Evolutionary conservation across 2,329 filamentous ascomycete genomes (phyloP).

Genomic region (Neurospora sp.): DNA sequence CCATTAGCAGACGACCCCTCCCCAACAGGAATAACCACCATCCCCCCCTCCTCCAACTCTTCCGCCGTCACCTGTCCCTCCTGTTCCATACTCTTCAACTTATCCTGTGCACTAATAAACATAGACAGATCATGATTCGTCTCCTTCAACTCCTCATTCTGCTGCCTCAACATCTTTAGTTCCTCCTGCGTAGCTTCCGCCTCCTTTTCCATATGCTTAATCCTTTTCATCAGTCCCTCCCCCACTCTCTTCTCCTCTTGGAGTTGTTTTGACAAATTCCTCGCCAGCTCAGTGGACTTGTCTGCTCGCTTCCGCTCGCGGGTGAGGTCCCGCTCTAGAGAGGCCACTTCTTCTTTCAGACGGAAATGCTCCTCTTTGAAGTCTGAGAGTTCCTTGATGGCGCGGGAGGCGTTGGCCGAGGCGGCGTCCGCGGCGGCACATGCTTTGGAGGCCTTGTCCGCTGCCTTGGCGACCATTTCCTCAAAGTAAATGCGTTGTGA

Average conservation of each 20-base stretch:
- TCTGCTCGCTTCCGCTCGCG: conserved; percentile 58
- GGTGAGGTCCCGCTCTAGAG: conserved; percentile 62
- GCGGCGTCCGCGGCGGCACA: conserved; percentile 56
- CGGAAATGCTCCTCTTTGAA: conserved; percentile 45
- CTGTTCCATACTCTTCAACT: conserved; percentile 60
- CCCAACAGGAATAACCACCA: conserved; percentile 45
- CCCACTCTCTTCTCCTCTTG: conserved; percentile 82
- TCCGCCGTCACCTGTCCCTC: conserved; percentile 50
- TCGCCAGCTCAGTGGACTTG: conserved; percentile 66
- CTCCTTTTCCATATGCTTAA: conserved; percentile 61
- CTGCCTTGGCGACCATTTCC: conserved; percentile 78
- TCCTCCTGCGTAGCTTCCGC: conserved; percentile 48
- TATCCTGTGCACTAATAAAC: conserved; percentile 78
- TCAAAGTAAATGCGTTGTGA: conserved; percentile 91
- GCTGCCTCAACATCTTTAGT: conserved; percentile 33
- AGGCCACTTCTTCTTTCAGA: conserved; percentile 46
- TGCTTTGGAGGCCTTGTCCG: conserved; percentile 76
- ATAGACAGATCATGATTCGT: conserved; percentile 81
- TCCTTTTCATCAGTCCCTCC: conserved; percentile 71
- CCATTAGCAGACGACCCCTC: conserved; percentile 28
- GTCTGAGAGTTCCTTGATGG: conserved; percentile 36
- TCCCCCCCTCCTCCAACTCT: conserved; percentile 61
- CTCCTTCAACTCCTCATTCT: conserved; percentile 68
- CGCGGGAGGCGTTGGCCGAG: conserved; percentile 35
- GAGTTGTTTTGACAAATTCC: conserved; percentile 63